phyloP scores from a whole-genome alignment of 2,329 filamentous ascomycete species.

The Monosporascus sp. region DNA sequence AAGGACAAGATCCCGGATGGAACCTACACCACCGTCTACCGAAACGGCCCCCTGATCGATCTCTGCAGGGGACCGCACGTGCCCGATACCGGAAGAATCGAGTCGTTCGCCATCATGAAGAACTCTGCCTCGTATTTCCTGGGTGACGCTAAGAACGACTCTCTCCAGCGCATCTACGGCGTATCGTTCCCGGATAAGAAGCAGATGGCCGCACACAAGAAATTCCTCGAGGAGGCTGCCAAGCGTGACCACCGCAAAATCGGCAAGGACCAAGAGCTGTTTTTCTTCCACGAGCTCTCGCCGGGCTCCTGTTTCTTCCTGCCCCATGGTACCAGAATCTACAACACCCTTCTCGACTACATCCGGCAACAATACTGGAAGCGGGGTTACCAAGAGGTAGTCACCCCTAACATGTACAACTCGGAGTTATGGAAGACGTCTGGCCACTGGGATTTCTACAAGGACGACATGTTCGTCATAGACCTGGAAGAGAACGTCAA shows the following conservation, averaged over 20 bases:
- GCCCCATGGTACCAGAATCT: slow-evolving; percentile 87
- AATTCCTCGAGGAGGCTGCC: slow-evolving; percentile 94
- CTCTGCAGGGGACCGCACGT: slow-evolving; percentile 93
- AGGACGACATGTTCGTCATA: slow-evolving; percentile 88
- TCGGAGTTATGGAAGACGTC: slow-evolving; percentile 88
- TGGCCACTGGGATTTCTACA: slow-evolving; percentile 89
- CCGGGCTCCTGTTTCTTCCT: slow-evolving; percentile 90
- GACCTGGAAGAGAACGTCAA: slow-evolving; percentile 57
- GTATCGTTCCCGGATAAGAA: slow-evolving; percentile 96
- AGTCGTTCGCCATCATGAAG: slow-evolving; percentile 91
- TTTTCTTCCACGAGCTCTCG: slow-evolving; percentile 94
- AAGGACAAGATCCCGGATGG: slow-evolving; percentile 85
- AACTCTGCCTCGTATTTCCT: slow-evolving; percentile 77
- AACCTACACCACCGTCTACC: slow-evolving; percentile 88
- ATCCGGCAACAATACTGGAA: slow-evolving; percentile 86
- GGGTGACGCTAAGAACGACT: slow-evolving; percentile 89
- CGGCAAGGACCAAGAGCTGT: slow-evolving; percentile 91
- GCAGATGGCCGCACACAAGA: slow-evolving; percentile 84
- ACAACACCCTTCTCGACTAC: slow-evolving; percentile 79
- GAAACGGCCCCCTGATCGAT: slow-evolving; percentile 90
- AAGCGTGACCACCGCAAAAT: slow-evolving; percentile 94
- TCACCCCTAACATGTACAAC: slow-evolving; percentile 96
- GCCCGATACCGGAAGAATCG: slow-evolving; percentile 86
- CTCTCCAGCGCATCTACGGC: slow-evolving; percentile 92
- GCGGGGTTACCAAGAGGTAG: slow-evolving; percentile 90